phyloP scores from a whole-genome alignment of 768 basidiomycete species.

The Trametes villosa region DNA sequence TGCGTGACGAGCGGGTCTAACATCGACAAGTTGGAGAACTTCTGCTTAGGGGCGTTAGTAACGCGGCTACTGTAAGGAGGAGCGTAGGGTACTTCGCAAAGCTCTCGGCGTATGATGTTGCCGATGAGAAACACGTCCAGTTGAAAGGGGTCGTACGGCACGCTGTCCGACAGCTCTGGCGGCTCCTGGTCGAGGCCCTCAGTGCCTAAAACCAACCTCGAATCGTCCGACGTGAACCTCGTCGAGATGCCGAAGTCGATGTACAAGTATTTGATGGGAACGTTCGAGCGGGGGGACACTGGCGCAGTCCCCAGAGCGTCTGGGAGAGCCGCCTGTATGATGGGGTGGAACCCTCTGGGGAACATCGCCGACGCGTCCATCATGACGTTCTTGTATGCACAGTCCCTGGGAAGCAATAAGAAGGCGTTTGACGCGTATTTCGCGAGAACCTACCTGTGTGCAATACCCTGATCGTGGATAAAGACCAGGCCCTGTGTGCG shows the following conservation, averaged over 20 bases:
- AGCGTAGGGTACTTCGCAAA: slow-evolving; percentile 11
- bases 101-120: slow-evolving; percentile 16
- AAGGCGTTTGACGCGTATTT: not conserved
- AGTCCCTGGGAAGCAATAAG: slow-evolving; percentile 22
- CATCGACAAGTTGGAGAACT: slow-evolving; percentile 20
- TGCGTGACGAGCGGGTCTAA: slow-evolving; percentile 12
- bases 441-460: slow-evolving; percentile 20
- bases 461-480: slow-evolving; percentile 25
- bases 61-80: not conserved
- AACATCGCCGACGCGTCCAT: slow-evolving; percentile 29
- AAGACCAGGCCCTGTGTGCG: slow-evolving; percentile 26
- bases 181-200: slow-evolving; percentile 24
- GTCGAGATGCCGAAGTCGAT: slow-evolving; percentile 36
- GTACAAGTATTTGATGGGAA: slow-evolving; percentile 30
- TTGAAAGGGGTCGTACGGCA: slow-evolving; percentile 30
- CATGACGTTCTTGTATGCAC: slow-evolving; percentile 27
- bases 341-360: slow-evolving; percentile 29
- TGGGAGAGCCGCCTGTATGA: not conserved
- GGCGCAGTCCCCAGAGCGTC: not conserved
- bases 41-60: not conserved
- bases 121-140: slow-evolving; percentile 30
- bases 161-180: slow-evolving; percentile 24
- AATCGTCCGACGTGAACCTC: not conserved
- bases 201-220: slow-evolving; percentile 14
- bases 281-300: not conserved